Base-by-base conservation (phyloP, 768 basidiomycete species). In the Imleria badia region DNA sequence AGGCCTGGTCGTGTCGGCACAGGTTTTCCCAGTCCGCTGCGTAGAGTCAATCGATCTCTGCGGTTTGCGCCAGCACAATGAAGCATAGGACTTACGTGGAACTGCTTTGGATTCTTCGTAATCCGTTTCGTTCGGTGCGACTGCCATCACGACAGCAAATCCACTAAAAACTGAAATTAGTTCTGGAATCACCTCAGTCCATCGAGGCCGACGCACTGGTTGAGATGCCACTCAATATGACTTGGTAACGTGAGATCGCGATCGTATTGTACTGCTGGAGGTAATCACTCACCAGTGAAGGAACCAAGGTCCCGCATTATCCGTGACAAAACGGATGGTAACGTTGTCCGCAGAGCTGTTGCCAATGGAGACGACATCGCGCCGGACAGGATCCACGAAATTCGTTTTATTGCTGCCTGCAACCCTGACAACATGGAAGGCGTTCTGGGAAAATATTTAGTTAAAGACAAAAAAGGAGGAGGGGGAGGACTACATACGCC, bases 251-350 rank as follows among this genome's bases (percentile, higher is more conserved):
- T 39, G 17, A 39, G 9, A 45, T 20, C 26, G 11, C 5, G 2
- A 13, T 35, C 29, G 10, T 11, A 9, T 17, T 8, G 14, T 26
- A 8, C 19, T 22, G 15, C 4, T 4, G 11, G 19, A 45, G 20
- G 2, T 5, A n/a, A 20, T 40, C 17, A 13, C 52, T 40, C n/a
- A 53, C 52, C 52, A 53, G 31, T 53, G 52, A 29, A 53, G 52
- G 38, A 53, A 26, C 52, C 52, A 52, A 17, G 51, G 52, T 8
- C 52, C 52, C 2, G 52, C 33, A 26, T 54, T 54, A 57, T 87
- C 80, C 0, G 84, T 85, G 17, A 69, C 64, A 67, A 84, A 87
- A 48, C 84, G 78, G 48, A 89, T 73, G 9, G 78, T 79, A 19
- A 81, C 80, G 60, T 78, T 68, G 70, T 80, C 68, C 3, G 44